Evolutionary conservation across 108 stramenopile species (phyloP), one percentile per base, ranked within the genome.

Genomic region (Mayamaea pseudoterrestris): DNA sequence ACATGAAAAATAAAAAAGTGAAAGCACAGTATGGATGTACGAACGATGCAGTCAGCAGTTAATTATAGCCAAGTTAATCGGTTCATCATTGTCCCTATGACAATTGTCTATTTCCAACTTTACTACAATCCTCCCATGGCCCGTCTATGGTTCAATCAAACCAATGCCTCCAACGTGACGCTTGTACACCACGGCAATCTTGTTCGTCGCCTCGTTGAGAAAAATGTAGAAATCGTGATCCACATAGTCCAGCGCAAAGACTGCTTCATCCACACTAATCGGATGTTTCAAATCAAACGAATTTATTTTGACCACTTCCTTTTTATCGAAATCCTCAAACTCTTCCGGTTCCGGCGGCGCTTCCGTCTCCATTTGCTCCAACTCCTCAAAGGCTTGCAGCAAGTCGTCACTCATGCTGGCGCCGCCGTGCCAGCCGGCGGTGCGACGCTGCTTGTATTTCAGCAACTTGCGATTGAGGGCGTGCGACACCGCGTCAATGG

Each of bases 191-290:
- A 93, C 83, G 47, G 63, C 80, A 4, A 85, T 52, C 44, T 84
- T 71, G 40, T 64, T 66, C n/a, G 79, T 65, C 45, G 84, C 82
- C 34, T 80, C 80, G 46, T 87, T 73, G 12, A 71, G 64, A 68
- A 83, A 93, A 14, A 90, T 80, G 49, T 87, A 93, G 54, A 93
- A 93, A 57, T 93, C 92, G 47, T 93, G 92, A 52, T 93, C 92
- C 55, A 90, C 68, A 60, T 84, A 89, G 49, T 89, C 92, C 57
- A 93, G 62, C 21, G 87, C 87, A 57, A 89, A 85, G 35, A 90
- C 73, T 12, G 92, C 87, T 50, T 93, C 92, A 36, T 77, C 60
- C 41, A 93, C 57, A 30, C 82, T 67, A 39, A 88, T 88, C 24
- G 81, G 57, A 29, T 66, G 74, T 23, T 70, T 58, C 69, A 93